Conservation (phyloP, 495 filamentous ascomycete genomes). For the Pyrenula aspistea region DNA sequence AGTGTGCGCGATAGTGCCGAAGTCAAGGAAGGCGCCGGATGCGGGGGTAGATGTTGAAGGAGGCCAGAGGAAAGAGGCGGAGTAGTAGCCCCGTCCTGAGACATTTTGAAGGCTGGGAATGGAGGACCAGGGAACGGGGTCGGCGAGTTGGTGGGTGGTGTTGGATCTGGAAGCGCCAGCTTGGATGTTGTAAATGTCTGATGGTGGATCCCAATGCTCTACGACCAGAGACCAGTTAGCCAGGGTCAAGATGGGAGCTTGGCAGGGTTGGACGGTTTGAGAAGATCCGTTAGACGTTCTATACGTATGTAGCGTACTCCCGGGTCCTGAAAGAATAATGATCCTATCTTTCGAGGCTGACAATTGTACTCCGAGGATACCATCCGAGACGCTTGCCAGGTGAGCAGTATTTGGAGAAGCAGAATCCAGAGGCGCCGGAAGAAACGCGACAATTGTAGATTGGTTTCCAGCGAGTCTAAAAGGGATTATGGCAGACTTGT, state of each 20-base stretch:
- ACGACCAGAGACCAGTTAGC: constrained; percentile 28
- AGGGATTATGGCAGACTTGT: constrained; percentile 11
- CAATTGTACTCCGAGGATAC: constrained; percentile 12
- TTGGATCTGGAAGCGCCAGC: constrained; percentile 16
- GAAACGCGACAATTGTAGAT: constrained; percentile 24
- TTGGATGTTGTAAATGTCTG: constrained; percentile 16
- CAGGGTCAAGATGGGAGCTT: constrained; percentile 10
- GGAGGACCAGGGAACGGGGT: constrained; percentile 24
- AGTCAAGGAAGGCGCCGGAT: background rate
- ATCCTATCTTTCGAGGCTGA: constrained; percentile 4
- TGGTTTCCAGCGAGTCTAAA: constrained; percentile 22
- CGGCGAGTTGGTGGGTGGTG: constrained; percentile 16
- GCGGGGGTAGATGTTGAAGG: constrained; percentile 1
- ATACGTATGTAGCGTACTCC: constrained; percentile 2
- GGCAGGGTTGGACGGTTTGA: constrained; percentile 5
- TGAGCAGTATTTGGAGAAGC: background rate
- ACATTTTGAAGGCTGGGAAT: constrained; percentile 51
- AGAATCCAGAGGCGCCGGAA: background rate
- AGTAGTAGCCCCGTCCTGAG: constrained; percentile 50
- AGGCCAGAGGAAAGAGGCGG: constrained; percentile 23
- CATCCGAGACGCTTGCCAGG: constrained; percentile 1
- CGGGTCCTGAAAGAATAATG: constrained; percentile 7
- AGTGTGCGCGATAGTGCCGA: background rate
- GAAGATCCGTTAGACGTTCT: constrained; percentile 16
- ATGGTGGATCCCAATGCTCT: constrained; percentile 27